Evolutionary conservation across 768 basidiomycete genomes (phyloP), one percentile per base, ranked within the genome.

Genomic region (Pleurotus sapidus): DNA sequence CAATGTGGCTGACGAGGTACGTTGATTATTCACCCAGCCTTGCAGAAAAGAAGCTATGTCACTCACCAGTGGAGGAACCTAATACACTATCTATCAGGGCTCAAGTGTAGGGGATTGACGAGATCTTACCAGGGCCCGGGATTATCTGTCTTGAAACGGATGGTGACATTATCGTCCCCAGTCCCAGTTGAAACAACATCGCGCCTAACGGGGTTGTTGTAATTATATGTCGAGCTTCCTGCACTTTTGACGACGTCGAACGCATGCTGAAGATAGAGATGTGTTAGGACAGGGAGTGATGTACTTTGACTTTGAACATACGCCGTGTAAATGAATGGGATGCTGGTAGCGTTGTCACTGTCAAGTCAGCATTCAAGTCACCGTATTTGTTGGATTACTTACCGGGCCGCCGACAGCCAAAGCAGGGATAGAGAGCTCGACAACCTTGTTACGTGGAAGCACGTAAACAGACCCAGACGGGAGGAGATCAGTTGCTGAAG

Each of bases 111-210:
- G 14, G 7, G 8, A 53, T 15, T 27, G 15, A 46, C 37, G 46
- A 15, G 11, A 8, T 20, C 51, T 40, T 15, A 56, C 79, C 78
- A 81, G 2, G 78, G 77, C 2, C 83, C 82, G 27, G 81, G 64
- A 55, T 82, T 82, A 50, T 82, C 76, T 1, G 81, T 82, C 1
- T 63, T 66, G 69, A 81, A 84, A 11, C 83, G 74, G 45, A 85
- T 62, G 1, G 77, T 78, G 14, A 78, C 77, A 15, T 75, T 74
- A 49, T 72, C 69, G 39, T 27, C 55, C 1, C 45, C 39, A 18
- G 18, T 24, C 6, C 65, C 63, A 8, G 43, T 60, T 38, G 62
- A 63, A 42, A 84, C 77, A 0, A 81, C 81, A 64, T 87, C 86
- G 49, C 84, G 73, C 70, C 71, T 57, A 17, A 79, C 71, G 1